Evolutionary conservation across 306 rosid genomes (phyloP).

Genomic region (Pterocarpus santalinus): DNA sequence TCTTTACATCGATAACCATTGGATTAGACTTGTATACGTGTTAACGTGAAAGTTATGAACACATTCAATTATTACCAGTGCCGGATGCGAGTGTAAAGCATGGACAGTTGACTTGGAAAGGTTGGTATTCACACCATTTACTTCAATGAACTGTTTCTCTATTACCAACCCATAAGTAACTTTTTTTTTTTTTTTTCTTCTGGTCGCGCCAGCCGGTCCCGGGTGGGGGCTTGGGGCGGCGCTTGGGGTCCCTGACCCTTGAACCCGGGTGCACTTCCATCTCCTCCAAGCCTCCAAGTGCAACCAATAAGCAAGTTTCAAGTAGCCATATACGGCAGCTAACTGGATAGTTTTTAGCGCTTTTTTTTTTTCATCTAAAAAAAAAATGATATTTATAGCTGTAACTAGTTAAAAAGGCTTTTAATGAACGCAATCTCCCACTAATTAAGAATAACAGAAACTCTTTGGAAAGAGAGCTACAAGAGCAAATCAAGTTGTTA

Average conservation of each 20-base stretch:
- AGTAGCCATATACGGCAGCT: neutral
- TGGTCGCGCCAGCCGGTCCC: too few relatives aligned
- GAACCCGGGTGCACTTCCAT: too few relatives aligned
- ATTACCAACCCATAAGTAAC: neutral
- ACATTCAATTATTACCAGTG: neutral
- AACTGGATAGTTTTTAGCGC: neutral
- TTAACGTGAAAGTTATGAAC: neutral
- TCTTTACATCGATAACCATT: neutral
- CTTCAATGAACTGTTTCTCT: constrained; percentile 15
- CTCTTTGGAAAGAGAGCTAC: neutral
- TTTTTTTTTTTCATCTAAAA: too few relatives aligned
- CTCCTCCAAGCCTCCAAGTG: too few relatives aligned
- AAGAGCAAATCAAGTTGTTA: constrained; percentile 6
- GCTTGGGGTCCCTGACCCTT: too few relatives aligned
- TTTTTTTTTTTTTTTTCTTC: too few relatives aligned
- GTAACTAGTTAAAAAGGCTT: neutral
- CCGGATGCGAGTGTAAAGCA: constrained; percentile 2
- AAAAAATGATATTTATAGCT: neutral
- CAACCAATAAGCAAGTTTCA: neutral
- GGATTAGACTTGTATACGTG: constrained; percentile 3
- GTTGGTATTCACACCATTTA: neutral
- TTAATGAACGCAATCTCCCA: constrained; percentile 3
- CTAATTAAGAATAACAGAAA: neutral
- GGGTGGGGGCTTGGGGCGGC: too few relatives aligned
- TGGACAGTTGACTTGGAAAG: neutral